A percentile compares a stretch with the other conserved stretches of the same genome.
Evolutionary conservation across 1,284 basidiomycete genomes (phyloP).

Genomic region (Trichosporon asahii): DNA sequence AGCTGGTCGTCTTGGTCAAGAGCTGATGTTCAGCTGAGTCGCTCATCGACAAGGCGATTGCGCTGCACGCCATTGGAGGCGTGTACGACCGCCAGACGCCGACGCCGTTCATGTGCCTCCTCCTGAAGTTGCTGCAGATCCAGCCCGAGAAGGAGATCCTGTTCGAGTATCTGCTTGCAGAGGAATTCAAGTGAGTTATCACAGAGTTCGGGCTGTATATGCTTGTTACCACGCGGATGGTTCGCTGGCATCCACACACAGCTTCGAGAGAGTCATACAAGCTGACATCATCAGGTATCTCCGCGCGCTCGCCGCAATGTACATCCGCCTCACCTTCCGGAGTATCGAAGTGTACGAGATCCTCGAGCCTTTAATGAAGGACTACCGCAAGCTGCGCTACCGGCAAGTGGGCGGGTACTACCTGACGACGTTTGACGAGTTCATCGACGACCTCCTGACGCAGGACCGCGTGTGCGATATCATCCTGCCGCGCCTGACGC

Average conservation of each 20-base stretch:
- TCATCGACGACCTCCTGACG: constrained; percentile 75
- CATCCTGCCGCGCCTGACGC: constrained; percentile 85
- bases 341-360: constrained; percentile 86
- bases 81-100: constrained; percentile 85
- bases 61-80: constrained; percentile 79
- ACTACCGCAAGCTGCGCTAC: constrained; percentile 84
- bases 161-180: constrained; percentile 86
- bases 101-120: constrained; percentile 84
- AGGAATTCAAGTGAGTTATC: constrained; percentile 97
- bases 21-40: constrained; percentile 65
- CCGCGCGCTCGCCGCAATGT: constrained; percentile 87
- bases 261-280: not conserved
- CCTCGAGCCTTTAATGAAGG: constrained; percentile 88
- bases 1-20: not conserved
- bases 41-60: constrained; percentile 87
- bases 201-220: too few species aligned
- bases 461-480: constrained; percentile 95
- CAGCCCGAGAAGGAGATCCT: constrained; percentile 97
- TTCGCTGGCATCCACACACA: too few species aligned
- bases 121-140: constrained; percentile 91
- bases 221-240: too few species aligned
- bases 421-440: constrained; percentile 88
- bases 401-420: constrained; percentile 74
- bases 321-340: constrained; percentile 89
- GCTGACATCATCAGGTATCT: constrained; percentile 65